These are phyloP conservation scores for Ogataea paradorogensis DNA, from an alignment of 805 yeast species.

Conservation along the genomic window DNA sequence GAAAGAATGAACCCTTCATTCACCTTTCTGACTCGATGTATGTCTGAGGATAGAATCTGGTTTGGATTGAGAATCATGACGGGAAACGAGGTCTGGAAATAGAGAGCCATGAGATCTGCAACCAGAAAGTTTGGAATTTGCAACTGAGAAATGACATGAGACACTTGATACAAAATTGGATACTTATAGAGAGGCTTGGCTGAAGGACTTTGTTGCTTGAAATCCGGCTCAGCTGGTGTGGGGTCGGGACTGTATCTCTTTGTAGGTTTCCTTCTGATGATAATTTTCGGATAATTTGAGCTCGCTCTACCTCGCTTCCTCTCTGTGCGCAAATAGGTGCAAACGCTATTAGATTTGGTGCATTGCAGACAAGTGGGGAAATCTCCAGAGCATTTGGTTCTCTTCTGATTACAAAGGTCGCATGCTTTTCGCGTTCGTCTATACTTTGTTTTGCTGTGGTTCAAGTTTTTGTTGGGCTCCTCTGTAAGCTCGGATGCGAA, in stretches of 20 bases:
- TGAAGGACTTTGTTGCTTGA: neutral
- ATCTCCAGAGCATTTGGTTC: constrained; percentile 49
- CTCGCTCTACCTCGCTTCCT: constrained; percentile 48
- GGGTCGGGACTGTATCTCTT: constrained; percentile 11
- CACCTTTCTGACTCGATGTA: constrained; percentile 1
- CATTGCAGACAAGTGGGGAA: constrained; percentile 44
- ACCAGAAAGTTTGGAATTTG: constrained; percentile 9
- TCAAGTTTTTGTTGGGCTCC: neutral
- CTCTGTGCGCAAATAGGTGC: constrained; percentile 43
- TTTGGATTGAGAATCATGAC: constrained; percentile 7
- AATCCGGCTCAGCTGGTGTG: constrained; percentile 1
- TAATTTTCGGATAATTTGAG: constrained; percentile 38
- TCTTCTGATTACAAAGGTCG: constrained; percentile 44
- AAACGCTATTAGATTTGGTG: constrained; percentile 28
- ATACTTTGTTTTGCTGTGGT: constrained; percentile 9
- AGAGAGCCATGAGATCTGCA: constrained; percentile 11
- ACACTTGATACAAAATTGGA: constrained; percentile 8
- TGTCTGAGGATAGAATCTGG: constrained; percentile 6
- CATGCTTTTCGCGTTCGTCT: constrained; percentile 39
- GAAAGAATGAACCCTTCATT: constrained; percentile 14
- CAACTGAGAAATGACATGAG: constrained; percentile 6
- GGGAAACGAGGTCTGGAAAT: constrained; percentile 13
- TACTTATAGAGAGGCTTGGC: constrained; percentile 4
- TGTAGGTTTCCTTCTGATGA: constrained; percentile 26
- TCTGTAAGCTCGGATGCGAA: constrained; percentile 5